These are phyloP conservation scores for Coemansia sp. DNA, from an alignment of 192 early-diverging fungal species.

Conservation along the genomic window DNA sequence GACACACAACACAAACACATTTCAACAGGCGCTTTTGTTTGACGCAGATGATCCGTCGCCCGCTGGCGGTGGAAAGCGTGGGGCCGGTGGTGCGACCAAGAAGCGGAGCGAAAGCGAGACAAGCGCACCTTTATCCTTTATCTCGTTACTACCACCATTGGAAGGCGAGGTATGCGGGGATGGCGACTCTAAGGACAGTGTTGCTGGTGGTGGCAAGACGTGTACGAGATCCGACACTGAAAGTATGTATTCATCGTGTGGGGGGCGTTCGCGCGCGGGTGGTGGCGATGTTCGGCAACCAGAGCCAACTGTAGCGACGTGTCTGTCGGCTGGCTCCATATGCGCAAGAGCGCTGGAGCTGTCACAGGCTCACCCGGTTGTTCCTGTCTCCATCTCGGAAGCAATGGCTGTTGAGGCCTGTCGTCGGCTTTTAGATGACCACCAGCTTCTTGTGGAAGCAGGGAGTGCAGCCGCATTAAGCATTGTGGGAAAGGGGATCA, in stretches of 20 bases:
- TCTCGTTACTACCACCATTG: slow-evolving; percentile 58
- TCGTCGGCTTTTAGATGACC: slow-evolving; percentile 32
- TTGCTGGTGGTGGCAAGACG: slow-evolving; percentile 4
- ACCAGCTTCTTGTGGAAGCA: slow-evolving; percentile 57
- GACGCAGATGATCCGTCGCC: slow-evolving; percentile 36
- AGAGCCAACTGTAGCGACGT: slow-evolving; percentile 53
- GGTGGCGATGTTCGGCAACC: neutral
- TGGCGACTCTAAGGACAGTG: slow-evolving; percentile 13
- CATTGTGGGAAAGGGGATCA: slow-evolving; percentile 60
- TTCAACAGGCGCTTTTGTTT: slow-evolving; percentile 62
- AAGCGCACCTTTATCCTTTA: slow-evolving; percentile 6
- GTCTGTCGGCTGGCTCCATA: slow-evolving; percentile 48
- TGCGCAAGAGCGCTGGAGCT: slow-evolving; percentile 25
- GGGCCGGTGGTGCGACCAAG: neutral
- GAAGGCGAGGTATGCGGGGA: slow-evolving; percentile 61
- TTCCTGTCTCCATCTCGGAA: slow-evolving; percentile 23
- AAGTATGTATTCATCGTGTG: neutral
- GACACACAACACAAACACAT: slow-evolving; percentile 70
- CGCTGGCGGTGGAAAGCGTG: slow-evolving; percentile 4
- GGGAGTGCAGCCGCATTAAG: slow-evolving; percentile 65
- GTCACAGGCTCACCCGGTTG: slow-evolving; percentile 23
- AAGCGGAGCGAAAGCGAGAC: slow-evolving; percentile 48
- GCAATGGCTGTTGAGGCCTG: slow-evolving; percentile 59
- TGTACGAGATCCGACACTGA: slow-evolving; percentile 15
- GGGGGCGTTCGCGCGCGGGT: neutral